Base-by-base conservation (phyloP, 2,329 filamentous ascomycete species). In the Cordyceps tenuipes region DNA sequence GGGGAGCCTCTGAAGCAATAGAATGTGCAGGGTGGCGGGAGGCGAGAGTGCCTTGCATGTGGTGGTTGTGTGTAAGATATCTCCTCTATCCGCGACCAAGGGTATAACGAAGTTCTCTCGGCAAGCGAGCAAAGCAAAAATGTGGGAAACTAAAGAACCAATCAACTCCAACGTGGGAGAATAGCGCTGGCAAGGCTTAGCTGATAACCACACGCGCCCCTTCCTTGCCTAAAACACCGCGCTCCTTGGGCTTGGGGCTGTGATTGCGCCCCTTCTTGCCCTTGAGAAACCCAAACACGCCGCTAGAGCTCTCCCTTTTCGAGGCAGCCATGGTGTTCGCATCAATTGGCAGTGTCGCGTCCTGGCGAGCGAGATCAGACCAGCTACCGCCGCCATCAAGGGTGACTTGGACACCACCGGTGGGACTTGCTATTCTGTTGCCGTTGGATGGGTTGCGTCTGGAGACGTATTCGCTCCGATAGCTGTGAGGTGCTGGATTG, bases 141-240 rank as follows among this genome's bases (percentile, higher is more conserved):
- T 6, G 10, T 26, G 13, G 43, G 10, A 56, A 47, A 36, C 17
- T 26, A 50, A 50, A 36, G 5, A 47, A 29, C 36, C 47, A 51
- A 34, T 19, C 23, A 43, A 59, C 57, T 59, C 48, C 48, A 17
- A 26, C 19, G 13, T 26, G 41, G 50, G 46, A 57, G 46, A 21
- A 17, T 19, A 49, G 13, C 12, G 7, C 39, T 36, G 43, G 21
- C 7, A 29, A 36, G 48, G 51, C 41, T 64, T 77, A 89, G 67
- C 84, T 86, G 69, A 93, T 88, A 60, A 93, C 83, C 64, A 91
- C 87, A 70, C 94, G 82, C 12, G 94, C 92, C 17, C 94, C 94
- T 72, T 97, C 92, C 71, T 97, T 97, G 61, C 94, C 94, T 61
- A 99, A 71, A 8, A 99, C 92, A 61, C 94, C 94, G 59, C 91